Evolutionary conservation across 768 basidiomycete genomes (phyloP), one percentile per base, ranked within the genome.

Genomic region (Podaxis sp.): DNA sequence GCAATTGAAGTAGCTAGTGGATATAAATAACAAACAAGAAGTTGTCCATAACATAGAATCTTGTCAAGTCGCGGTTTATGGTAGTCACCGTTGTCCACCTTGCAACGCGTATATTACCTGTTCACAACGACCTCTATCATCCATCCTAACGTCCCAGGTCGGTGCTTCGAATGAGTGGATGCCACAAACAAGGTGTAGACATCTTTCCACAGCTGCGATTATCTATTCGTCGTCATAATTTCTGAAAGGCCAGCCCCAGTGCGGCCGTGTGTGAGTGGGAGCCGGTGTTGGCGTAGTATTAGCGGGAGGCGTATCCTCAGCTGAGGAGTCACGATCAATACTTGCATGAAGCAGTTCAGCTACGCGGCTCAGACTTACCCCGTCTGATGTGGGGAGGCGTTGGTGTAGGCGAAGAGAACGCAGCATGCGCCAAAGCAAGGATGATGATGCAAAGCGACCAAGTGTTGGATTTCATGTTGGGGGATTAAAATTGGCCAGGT

Each of bases 171-270:
- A 33, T 33, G 33, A 33, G 33, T 33, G 33, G 33, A 33, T 33
- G 33, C 33, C 8, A 33, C 33, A 9, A 33, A 33, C 33, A 33
- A 9, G 33, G 33, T 33, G 33, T 33, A 33, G 33, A 33, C 8
- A 33, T 33, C 33, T 7, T 33, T 33, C 33, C 33, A 33, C 8
- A 33, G 2, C 1, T 19, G 17, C 22, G 19, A n/a, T 43, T 43
- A 11, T 13, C 29, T 51, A 59, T 40, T 59, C 58, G 15, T 43
- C 58, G 3, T 59, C 58, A 25, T 59, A 59, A 17, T 24, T 25
- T 38, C 58, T 50, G 36, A 59, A 59, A 0, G 41, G 40, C 58
- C 58, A 59, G 36, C 58, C 58, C 13, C n/a, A 37, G 3, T 55
- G 36, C 12, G 46, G 17, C 54, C 37, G 33, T 33, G 33, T 17